Conservation (phyloP, 2,329 filamentous ascomycete genomes). For the Alternaria postmessia region DNA sequence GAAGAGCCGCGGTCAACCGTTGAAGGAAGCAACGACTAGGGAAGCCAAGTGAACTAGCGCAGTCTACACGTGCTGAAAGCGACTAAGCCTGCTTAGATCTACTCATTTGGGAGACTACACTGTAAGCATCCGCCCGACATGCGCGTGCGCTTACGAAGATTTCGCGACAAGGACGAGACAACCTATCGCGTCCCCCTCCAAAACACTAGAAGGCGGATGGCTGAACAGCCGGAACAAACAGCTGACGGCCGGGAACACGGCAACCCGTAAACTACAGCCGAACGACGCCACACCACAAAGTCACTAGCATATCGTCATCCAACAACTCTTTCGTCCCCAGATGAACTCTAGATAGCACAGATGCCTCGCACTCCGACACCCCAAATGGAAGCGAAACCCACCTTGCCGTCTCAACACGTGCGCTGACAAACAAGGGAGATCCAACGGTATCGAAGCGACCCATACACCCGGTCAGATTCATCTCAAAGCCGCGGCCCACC, state of each 20-base stretch:
- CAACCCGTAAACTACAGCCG: slow-evolving; percentile 5
- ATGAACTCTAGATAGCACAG: neutral
- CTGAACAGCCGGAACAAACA: neutral
- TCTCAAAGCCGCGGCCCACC: slow-evolving; percentile 1
- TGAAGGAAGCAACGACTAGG: neutral
- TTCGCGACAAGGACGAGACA: neutral
- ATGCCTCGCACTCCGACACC: slow-evolving; percentile 7
- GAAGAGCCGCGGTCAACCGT: neutral
- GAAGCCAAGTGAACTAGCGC: neutral
- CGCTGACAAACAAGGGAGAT: neutral
- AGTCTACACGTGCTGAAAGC: neutral
- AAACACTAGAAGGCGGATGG: neutral
- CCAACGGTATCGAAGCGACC: neutral
- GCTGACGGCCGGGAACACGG: slow-evolving; percentile 4
- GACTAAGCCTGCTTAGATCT: neutral
- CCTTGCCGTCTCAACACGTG: slow-evolving; percentile 5
- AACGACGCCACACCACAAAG: slow-evolving; percentile 1
- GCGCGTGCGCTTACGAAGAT: neutral
- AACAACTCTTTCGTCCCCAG: neutral
- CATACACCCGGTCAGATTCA: slow-evolving; percentile 4
- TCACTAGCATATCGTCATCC: neutral
- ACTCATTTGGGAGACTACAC: neutral
- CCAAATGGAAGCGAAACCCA: slow-evolving; percentile 7
- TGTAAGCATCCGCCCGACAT: neutral
- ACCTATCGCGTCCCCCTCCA: neutral